phyloP scores from a whole-genome alignment of 805 yeast genomes.

The Metschnikowia reukaufii region DNA sequence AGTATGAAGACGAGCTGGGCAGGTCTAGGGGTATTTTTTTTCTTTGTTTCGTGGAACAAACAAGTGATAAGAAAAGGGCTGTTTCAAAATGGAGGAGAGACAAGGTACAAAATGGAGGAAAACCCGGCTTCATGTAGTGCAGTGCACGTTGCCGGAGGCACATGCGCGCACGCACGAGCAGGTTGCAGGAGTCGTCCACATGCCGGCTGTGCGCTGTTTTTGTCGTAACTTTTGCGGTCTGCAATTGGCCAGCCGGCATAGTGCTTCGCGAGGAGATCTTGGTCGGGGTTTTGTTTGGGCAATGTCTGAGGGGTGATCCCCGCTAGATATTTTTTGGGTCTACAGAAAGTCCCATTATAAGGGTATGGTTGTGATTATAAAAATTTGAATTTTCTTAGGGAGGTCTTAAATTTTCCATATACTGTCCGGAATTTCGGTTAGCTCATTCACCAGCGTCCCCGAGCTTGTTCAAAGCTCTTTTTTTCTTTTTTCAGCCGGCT shows the following conservation, averaged over 20 bases:
- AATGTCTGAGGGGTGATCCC: no score
- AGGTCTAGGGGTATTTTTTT: not conserved
- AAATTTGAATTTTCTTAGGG: no score
- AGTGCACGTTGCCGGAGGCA: slow-evolving; percentile 18
- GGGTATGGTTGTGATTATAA: no score
- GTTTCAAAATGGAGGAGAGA: not conserved
- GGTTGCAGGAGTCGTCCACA: slow-evolving; percentile 13
- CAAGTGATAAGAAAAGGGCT: slow-evolving; percentile 1
- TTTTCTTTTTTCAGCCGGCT: not conserved
- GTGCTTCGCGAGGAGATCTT: slow-evolving; percentile 8
- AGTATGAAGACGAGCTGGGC: not conserved
- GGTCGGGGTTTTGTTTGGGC: not conserved
- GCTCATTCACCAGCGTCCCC: not conserved
- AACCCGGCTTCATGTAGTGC: slow-evolving; percentile 13
- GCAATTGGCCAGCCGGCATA: slow-evolving; percentile 13
- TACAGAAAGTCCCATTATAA: no score
- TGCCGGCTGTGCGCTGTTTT: slow-evolving; percentile 9
- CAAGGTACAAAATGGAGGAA: slow-evolving; percentile 12
- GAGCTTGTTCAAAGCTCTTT: not conserved
- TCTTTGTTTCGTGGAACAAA: slow-evolving; percentile 1
- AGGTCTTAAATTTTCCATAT: no score
- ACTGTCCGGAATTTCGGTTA: no score
- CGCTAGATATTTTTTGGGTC: no score
- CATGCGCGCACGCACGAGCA: slow-evolving; percentile 17
- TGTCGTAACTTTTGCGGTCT: slow-evolving; percentile 8